Evolutionary conservation across 2,329 filamentous ascomycete species (phyloP).

Genomic region (Chaetomium strumarium): DNA sequence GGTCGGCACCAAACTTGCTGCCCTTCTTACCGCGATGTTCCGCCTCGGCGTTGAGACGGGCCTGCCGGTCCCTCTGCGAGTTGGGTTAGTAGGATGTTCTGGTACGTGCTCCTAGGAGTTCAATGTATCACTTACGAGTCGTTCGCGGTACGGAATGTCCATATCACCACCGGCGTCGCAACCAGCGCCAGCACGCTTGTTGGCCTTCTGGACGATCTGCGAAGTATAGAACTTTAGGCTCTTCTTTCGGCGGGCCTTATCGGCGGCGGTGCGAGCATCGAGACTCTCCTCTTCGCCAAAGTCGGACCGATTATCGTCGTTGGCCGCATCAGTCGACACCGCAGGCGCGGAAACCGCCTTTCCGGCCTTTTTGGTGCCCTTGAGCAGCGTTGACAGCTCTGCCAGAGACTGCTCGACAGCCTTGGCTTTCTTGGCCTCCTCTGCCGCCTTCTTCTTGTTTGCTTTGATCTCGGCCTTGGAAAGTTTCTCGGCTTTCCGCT

Average conservation of each 20-base stretch:
- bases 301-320: conserved; percentile 65
- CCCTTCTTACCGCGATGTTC: conserved; percentile 70
- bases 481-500: conserved; percentile 29
- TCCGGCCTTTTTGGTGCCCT: conserved; percentile 37
- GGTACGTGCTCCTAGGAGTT: not conserved
- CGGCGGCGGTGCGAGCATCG: conserved; percentile 70
- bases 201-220: conserved; percentile 91
- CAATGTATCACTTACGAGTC: conserved; percentile 41
- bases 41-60: conserved; percentile 81
- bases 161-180: conserved; percentile 71
- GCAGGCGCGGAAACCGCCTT: conserved; percentile 34
- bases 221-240: conserved; percentile 96
- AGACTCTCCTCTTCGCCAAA: conserved; percentile 85
- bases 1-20: conserved; percentile 56
- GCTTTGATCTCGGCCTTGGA: conserved; percentile 33
- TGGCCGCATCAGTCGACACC: conserved; percentile 34
- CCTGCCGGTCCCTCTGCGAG: conserved; percentile 64
- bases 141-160: conserved; percentile 83
- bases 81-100: conserved; percentile 5
- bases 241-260: conserved; percentile 87
- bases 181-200: conserved; percentile 69
- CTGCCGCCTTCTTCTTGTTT: conserved; percentile 38
- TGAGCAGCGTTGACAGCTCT: conserved; percentile 60
- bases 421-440: conserved; percentile 40
- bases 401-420: conserved; percentile 65